Conservation (phyloP, 139 green algal species). For the Micractinium sp. region DNA sequence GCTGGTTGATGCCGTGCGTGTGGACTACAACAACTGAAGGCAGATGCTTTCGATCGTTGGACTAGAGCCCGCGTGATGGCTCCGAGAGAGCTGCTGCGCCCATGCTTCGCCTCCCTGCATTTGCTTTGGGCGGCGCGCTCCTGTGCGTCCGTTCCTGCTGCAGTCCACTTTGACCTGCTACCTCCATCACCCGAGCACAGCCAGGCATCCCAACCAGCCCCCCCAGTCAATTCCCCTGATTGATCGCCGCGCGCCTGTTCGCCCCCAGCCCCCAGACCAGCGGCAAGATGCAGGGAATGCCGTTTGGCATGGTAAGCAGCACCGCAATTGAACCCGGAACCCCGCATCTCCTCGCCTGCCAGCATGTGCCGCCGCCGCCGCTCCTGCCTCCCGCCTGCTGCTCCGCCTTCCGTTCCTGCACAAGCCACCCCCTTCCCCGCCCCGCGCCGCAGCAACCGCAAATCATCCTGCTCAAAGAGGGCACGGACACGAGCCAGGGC, state of each 20-base stretch:
- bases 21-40: too few species aligned
- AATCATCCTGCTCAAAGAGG: conserved; percentile 99
- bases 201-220: too few species aligned
- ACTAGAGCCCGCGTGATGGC: too few species aligned
- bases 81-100: too few species aligned
- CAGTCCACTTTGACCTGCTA: too few species aligned
- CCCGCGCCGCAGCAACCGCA: conserved; percentile 87
- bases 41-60: too few species aligned
- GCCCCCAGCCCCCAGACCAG: not conserved
- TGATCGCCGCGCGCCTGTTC: not conserved
- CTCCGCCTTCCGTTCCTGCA: not conserved
- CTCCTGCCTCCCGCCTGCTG: not conserved
- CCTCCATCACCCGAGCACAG: too few species aligned
- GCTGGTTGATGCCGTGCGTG: too few species aligned
- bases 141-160: too few species aligned
- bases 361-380: not conserved
- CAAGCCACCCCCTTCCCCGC: not conserved
- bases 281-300: conserved; percentile 12
- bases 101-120: too few species aligned
- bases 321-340: not conserved
- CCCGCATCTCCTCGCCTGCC: not conserved
- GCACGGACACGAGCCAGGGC: conserved; percentile 97
- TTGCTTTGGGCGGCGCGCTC: too few species aligned
- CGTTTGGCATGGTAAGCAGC: conserved; percentile 45
- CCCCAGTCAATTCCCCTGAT: not conserved